Evolutionary conservation across 805 yeast species (phyloP), one percentile per base, ranked within the genome.

Genomic region (Starmerella apicola): DNA sequence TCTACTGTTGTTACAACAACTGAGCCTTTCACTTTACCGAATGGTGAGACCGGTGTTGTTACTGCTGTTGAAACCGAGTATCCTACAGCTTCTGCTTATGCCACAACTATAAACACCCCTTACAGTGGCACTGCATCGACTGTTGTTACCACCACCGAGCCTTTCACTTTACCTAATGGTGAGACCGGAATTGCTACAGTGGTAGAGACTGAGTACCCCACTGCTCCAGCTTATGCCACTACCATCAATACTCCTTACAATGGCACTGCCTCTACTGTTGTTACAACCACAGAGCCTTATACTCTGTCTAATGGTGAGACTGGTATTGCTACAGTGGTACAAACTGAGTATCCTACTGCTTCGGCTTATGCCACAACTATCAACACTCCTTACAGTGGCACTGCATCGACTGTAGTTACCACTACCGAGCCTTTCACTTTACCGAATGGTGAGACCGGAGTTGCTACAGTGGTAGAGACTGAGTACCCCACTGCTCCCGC

Each of bases 391-490:
- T 5, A 19, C 28, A 15, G 31, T 13, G 31, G 31, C 13, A 7
- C 13, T 18, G 31, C 16, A 5, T 18, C 31, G 7, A 27, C 31
- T 5, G 32, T 12, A 9, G n/a, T n/a, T n/a, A n/a, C n/a, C 18
- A 13, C 18, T 13, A 16, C 32, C 18, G 15, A 9, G 8, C 13
- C 23, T 17, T 17, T n/a, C 3, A 24, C 22, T 19, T n/a, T n/a
- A n/a, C n/a, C n/a, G n/a, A n/a, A n/a, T n/a, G n/a, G n/a, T n/a
- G 32, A 24, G 25, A 29, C 40, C 5, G 36, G 40, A 12, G 20
- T 31, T n/a, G 38, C 27, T 10, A 32, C 35, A 7, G n/a, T 12
- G 5, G 18, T 32, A 8, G 12, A 10, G 20, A 26, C 22, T 10
- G 26, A 32, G 25, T 21, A 25, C 4, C 35, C 35, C 12, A 32